Evolutionary conservation across 2,329 filamentous ascomycete genomes (phyloP), one percentile per base, ranked within the genome.

Genomic region (Arthrobotrys megalospora): DNA sequence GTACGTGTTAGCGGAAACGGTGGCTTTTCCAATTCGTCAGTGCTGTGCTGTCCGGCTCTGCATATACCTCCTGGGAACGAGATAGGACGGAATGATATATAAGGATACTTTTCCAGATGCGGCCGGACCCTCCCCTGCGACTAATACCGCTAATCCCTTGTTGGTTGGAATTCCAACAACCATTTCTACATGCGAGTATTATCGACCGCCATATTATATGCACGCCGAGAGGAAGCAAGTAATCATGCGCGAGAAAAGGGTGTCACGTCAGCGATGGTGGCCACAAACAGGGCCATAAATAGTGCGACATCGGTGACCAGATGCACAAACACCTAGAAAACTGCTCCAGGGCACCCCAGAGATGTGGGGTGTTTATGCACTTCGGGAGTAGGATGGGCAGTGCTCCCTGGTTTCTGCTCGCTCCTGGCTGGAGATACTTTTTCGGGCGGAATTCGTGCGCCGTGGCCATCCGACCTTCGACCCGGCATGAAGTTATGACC

Each of bases 81-180:
- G 50, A 77, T 77, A 58, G 73, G 50, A 52, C 36, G 53, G 43
- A 38, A 64, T 69, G 38, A 55, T 41, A 45, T 69, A 55, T 38
- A 32, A 28, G 36, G n/a, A 43, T 41, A 60, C 65, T 76, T 76
- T 48, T 50, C 73, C 73, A 48, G 69, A 77, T 77, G 58, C 73
- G 66, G 73, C 38, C 55, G 34, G 38, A 11, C 10, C 50, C 28
- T 50, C 43, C 38, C 36, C 43, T 52, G 45, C 36, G 45, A 36
- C 66, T 21, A 67, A 65, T 77, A 47, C 36, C 62, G 73, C 58
- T 70, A 77, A 43, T 32, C 55, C 38, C 6, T 48, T 32, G 41
- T 71, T 47, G 41, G 48, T 52, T 70, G 28, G 24, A 50, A 67
- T 63, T 52, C 41, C 62, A 70, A 60, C 45, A 71, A 19, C 45